Evolutionary conservation across 2,329 filamentous ascomycete species (phyloP).

Genomic region (Aspergillus sp.): DNA sequence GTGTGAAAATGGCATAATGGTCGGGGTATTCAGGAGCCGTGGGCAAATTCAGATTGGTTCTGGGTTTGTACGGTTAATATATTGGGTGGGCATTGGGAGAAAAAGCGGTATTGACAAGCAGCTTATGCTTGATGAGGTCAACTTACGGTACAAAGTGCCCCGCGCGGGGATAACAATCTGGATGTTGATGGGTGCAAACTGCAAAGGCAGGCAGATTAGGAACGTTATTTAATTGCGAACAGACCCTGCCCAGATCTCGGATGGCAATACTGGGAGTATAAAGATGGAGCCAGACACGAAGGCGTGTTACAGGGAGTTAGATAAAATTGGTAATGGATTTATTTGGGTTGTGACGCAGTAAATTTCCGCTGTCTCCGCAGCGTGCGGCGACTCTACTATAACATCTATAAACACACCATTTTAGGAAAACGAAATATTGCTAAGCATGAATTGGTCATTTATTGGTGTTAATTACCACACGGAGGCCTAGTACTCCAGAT

Average conservation of each 20-base stretch:
- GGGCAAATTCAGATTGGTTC: not conserved
- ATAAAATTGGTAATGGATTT: too few species aligned
- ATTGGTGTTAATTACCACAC: too few species aligned
- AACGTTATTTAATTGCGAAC: not conserved
- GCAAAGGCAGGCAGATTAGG: not conserved
- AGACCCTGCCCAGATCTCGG: not conserved
- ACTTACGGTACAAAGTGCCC: conserved; percentile 1
- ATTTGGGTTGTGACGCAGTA: not conserved
- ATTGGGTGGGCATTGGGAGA: not conserved
- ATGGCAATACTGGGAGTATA: not conserved
- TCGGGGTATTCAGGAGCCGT: not conserved
- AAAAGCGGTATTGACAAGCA: not conserved
- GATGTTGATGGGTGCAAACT: not conserved
- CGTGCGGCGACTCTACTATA: not conserved
- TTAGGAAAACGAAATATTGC: not conserved
- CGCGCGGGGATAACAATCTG: not conserved
- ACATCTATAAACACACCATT: not conserved
- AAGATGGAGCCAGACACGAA: not conserved
- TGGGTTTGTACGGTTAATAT: not conserved
- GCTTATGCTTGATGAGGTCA: not conserved
- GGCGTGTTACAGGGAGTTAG: not conserved
- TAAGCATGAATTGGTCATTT: too few species aligned
- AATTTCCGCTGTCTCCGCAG: not conserved
- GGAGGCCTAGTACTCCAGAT: too few species aligned
- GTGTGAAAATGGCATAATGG: conserved; percentile 87